phyloP scores from a whole-genome alignment of 257 asterid genomes.

The Fraxinus americana region DNA sequence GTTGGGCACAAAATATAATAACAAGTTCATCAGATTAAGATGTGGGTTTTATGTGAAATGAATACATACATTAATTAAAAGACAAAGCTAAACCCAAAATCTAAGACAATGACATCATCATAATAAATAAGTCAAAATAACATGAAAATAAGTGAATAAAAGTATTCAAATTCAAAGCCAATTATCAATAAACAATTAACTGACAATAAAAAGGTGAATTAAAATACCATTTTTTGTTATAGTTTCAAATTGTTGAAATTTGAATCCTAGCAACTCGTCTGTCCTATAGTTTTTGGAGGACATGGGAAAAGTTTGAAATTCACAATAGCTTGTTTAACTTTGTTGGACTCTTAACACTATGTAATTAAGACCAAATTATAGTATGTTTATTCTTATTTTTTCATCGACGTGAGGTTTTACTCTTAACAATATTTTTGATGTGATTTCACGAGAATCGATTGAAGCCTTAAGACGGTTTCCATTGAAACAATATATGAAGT shows the following conservation, averaged over 20 bases:
- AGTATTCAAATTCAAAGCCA: conserved; percentile 37
- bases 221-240: conserved; percentile 18
- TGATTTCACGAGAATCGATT: not conserved
- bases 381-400: too few species aligned
- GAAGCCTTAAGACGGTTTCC: not conserved
- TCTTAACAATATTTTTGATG: too few species aligned
- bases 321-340: not conserved
- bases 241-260: conserved; percentile 21
- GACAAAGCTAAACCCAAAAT: conserved; percentile 53
- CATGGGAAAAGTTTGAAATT: not conserved
- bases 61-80: conserved; percentile 38
- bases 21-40: conserved; percentile 20
- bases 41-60: conserved; percentile 42
- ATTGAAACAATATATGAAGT: too few species aligned
- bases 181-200: not conserved
- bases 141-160: conserved; percentile 6
- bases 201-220: conserved; percentile 31
- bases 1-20: not conserved
- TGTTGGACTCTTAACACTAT: too few species aligned
- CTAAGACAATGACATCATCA: conserved; percentile 32
- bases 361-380: too few species aligned
- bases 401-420: too few species aligned
- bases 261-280: not conserved
- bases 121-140: conserved; percentile 27
- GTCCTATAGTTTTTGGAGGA: not conserved